phyloP scores from a whole-genome alignment of 1,139 yeast genomes.

The Wickerhamiella pararugosa region DNA sequence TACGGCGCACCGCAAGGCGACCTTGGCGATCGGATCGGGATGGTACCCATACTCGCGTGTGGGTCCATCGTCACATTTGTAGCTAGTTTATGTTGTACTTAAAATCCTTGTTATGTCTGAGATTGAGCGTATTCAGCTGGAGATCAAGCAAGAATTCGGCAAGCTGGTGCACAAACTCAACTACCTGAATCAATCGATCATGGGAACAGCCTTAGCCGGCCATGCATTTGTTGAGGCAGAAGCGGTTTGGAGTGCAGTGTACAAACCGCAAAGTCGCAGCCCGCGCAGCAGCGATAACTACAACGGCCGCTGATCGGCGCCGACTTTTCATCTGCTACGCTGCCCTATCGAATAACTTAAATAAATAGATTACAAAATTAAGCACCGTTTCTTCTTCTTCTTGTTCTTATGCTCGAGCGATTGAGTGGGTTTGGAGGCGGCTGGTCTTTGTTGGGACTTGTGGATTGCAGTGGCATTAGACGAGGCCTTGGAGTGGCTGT shows the following conservation, averaged over 20 bases:
- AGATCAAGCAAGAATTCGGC: neutral
- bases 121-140: neutral
- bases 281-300: neutral
- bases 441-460: neutral
- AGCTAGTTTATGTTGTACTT: no score
- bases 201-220: constrained; percentile 1
- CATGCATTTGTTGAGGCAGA: neutral
- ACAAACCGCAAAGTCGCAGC: neutral
- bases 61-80: no score
- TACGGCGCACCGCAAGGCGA: no score
- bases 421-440: neutral
- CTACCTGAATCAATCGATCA: neutral
- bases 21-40: no score
- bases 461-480: neutral
- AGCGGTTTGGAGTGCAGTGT: neutral
- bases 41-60: no score
- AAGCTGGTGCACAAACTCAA: neutral
- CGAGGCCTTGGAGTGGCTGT: neutral
- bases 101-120: no score
- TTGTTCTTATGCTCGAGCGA: neutral
- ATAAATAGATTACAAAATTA: constrained; percentile 1
- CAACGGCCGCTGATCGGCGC: neutral
- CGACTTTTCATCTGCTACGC: neutral
- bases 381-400: constrained; percentile 1
- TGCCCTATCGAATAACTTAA: neutral